Evolutionary conservation across 768 basidiomycete genomes (phyloP).

Genomic region (Mycena galericulata): DNA sequence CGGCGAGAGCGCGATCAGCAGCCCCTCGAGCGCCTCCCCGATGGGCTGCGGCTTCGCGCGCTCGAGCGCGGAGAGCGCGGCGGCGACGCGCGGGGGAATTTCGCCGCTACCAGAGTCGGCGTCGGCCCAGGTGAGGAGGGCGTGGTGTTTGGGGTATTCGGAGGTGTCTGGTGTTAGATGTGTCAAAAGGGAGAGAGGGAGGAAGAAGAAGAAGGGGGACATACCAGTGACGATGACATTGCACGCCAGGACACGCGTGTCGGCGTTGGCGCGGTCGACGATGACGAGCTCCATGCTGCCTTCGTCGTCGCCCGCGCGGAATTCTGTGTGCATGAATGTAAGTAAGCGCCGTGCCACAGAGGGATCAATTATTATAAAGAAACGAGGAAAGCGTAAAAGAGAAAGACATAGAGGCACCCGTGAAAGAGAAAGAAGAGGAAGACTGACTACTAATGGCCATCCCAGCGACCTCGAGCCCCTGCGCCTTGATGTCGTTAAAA

Average conservation of each 20-base stretch:
- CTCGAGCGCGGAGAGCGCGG: conserved; percentile 59
- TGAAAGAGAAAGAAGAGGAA: not conserved
- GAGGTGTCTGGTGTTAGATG: conserved; percentile 61
- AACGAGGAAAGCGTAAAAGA: no score
- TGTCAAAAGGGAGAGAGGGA: not conserved
- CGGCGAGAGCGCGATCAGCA: conserved; percentile 49
- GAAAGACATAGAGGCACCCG: not conserved
- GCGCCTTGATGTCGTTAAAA: conserved; percentile 57
- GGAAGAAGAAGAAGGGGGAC: conserved; percentile 28
- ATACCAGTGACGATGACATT: conserved; percentile 23
- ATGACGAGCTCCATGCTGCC: conserved; percentile 69
- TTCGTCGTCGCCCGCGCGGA: conserved; percentile 72
- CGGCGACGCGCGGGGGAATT: conserved; percentile 54
- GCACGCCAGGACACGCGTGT: conserved; percentile 38
- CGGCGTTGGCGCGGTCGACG: conserved; percentile 39
- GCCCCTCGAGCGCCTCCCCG: conserved; percentile 55
- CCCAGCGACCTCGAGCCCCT: conserved; percentile 51
- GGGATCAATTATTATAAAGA: no score
- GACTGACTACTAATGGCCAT: conserved; percentile 57
- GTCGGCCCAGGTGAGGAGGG: conserved; percentile 67
- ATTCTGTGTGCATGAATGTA: no score
- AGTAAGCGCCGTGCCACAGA: no score
- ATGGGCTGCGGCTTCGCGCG: conserved; percentile 56
- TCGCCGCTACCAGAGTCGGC: conserved; percentile 46
- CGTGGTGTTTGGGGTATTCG: conserved; percentile 72